Base-by-base conservation (phyloP, 495 filamentous ascomycete genomes). In the Arthonia radiata region DNA sequence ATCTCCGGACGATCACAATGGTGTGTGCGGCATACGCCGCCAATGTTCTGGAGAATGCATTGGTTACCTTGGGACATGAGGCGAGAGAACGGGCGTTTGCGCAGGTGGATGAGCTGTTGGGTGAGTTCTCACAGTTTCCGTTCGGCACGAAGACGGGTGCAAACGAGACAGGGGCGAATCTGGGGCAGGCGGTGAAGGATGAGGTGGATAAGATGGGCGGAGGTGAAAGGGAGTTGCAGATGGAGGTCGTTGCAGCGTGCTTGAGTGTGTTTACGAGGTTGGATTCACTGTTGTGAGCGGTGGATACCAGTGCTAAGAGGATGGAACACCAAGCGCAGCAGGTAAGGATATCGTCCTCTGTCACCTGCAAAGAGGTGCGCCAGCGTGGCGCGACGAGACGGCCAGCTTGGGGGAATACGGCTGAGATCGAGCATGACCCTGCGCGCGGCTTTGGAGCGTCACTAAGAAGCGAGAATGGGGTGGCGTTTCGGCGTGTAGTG, bases 1-100 rank as follows among this genome's bases (percentile, higher is more conserved):
- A 89, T 48, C 53, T 82, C 30, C 67, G 86, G 28, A 93, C 86
- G 12, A 66, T 97, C 32, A 59, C 73, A 15, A 91, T 97, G 82
- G 79, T 97, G 18, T 94, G 86, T 51, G 86, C 86, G 19, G 83
- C 86, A 13, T 94, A 97, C 50, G 86, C 86, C 23, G 86, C 86
- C 30, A 97, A 97, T 47, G 86, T 97, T 11, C 58, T 97, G 30
- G 86, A 97, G 52, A 94, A 97, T 47, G 86, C 83, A n/a, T 51
- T 97, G 35, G 71, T 72, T 22, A 89, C 72, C 4, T 67, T 94
- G 36, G 81, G 82, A 36, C 86, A 94, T 46, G 89, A 94, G 49
- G 66, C 79, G 16, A 59, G 89, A 30, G 86, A 97, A 50, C 56
- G 82, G 37, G 83, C 86, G 2, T 94, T 94, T 47, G 76, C 78